Conservation (phyloP, 805 yeast genomes). For the Hanseniaspora meyeri region DNA sequence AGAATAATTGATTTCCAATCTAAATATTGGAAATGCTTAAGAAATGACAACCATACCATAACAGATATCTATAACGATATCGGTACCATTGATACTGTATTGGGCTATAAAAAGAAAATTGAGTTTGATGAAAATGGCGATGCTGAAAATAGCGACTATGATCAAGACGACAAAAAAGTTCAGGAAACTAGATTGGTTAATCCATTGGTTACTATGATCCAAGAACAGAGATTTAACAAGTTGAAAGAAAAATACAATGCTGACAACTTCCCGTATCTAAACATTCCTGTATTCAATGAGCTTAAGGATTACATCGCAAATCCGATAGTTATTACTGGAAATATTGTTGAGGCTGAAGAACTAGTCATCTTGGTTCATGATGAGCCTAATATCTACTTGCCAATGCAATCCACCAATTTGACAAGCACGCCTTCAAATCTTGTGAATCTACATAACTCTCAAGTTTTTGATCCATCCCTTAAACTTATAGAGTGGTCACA, state of each 20-base stretch:
- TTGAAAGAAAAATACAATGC: neutral
- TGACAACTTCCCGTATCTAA: constrained; percentile 7
- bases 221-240: constrained; percentile 8
- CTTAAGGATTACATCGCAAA: neutral
- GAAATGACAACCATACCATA: constrained; percentile 17
- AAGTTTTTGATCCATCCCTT: constrained; percentile 58
- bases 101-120: constrained; percentile 9
- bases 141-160: constrained; percentile 11
- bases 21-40: constrained; percentile 74
- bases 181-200: constrained; percentile 7
- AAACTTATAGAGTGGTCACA: constrained; percentile 59
- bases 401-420: constrained; percentile 41
- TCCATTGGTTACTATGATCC: constrained; percentile 3
- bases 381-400: constrained; percentile 10
- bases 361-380: constrained; percentile 7
- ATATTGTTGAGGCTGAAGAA: constrained; percentile 11
- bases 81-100: neutral
- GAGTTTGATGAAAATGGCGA: constrained; percentile 2
- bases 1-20: constrained; percentile 73
- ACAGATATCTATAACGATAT: constrained; percentile 1
- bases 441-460: constrained; percentile 6
- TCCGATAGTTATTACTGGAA: constrained; percentile 2
- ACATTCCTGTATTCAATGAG: constrained; percentile 9
- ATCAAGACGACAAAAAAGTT: constrained; percentile 8
- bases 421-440: constrained; percentile 50